phyloP scores from a whole-genome alignment of 129 eudicot species.

The Cynara cardunculus region DNA sequence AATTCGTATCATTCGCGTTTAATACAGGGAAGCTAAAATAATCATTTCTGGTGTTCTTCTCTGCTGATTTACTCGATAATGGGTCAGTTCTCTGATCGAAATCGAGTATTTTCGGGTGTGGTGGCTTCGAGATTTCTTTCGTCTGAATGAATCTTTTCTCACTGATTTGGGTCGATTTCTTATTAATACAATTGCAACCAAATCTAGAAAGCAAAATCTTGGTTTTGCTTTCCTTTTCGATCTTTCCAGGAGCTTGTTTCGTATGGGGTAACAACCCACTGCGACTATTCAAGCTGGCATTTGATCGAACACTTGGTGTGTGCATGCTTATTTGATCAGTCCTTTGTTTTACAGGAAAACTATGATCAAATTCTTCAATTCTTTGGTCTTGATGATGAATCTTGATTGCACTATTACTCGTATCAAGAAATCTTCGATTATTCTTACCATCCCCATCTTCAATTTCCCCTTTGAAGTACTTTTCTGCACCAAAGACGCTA shows the following conservation, averaged over 20 bases:
- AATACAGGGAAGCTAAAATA: conserved; percentile 42
- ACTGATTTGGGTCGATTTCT: conserved; percentile 44
- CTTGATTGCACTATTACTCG: background rate
- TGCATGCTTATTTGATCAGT: conserved; percentile 11
- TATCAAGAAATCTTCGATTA: background rate
- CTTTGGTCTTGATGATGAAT: background rate
- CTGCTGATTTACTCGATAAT: conserved; percentile 1
- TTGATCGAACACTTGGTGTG: conserved; percentile 65
- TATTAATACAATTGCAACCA: conserved; percentile 53
- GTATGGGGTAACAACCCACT: conserved; percentile 44
- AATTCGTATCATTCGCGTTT: conserved; percentile 23
- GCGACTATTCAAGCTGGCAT: conserved; percentile 62
- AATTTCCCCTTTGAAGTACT: conserved; percentile 68
- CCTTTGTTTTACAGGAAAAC: background rate
- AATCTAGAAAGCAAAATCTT: conserved; percentile 42
- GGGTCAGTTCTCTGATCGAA: conserved; percentile 2
- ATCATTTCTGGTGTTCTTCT: conserved; percentile 23
- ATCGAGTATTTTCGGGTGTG: conserved; percentile 6
- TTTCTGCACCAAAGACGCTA: conserved; percentile 76
- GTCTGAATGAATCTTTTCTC: conserved; percentile 14
- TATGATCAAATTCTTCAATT: background rate
- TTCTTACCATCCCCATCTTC: conserved; percentile 21
- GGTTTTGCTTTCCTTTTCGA: conserved; percentile 24
- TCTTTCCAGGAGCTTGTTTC: conserved; percentile 22
- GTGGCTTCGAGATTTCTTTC: conserved; percentile 8